Percentiles rank a stretch among this genome's conserved stretches.
Evolutionary conservation across 768 basidiomycete species (phyloP).

Genomic region (Podaxis pistillaris): DNA sequence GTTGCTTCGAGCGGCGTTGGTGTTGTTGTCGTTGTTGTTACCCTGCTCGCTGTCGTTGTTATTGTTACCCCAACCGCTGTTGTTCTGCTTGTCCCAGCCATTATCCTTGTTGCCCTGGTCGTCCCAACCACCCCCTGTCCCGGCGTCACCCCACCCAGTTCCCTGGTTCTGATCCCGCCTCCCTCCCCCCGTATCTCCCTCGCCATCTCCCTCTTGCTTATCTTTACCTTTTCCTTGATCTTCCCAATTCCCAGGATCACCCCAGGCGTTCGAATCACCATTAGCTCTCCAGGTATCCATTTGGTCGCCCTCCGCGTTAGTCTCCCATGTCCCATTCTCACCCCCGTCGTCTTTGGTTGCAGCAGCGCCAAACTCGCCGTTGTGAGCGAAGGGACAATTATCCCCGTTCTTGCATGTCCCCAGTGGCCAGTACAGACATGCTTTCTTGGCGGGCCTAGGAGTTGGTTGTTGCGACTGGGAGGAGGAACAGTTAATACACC

Average conservation of each 20-base stretch:
- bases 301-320: neutral
- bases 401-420: conserved; percentile 40
- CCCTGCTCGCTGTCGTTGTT: conserved; percentile 16
- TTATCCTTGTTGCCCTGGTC: neutral
- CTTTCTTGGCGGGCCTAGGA: neutral
- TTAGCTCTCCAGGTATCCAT: neutral
- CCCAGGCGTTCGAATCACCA: neutral
- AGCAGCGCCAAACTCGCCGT: conserved; percentile 16
- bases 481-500: neutral
- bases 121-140: neutral
- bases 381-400: conserved; percentile 34
- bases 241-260: neutral
- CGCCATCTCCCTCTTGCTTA: neutral
- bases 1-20: neutral
- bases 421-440: conserved; percentile 34
- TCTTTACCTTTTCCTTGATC: neutral
- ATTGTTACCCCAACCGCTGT: neutral
- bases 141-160: neutral
- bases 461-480: neutral
- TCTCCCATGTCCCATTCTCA: neutral
- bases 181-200: neutral
- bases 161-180: neutral
- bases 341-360: neutral
- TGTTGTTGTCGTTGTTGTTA: neutral
- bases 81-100: conserved; percentile 1